Conservation (phyloP, 345 rosid genomes). For the Cardiospermum halicacabum region DNA sequence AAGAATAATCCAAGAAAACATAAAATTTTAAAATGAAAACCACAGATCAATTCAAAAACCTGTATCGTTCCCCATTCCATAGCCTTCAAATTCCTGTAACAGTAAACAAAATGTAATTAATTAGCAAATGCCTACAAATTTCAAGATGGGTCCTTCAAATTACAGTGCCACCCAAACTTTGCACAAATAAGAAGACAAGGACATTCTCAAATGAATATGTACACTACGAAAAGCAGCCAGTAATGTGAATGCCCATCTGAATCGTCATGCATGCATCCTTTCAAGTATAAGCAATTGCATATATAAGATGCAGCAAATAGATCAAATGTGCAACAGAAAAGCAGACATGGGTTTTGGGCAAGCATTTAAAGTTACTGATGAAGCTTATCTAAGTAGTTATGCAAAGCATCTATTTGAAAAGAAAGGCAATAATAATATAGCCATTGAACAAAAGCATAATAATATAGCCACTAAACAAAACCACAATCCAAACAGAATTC, state of each 20-base stretch:
- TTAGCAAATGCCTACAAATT: constrained; percentile 10
- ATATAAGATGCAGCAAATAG: not conserved
- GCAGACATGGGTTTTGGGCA: not conserved
- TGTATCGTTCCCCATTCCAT: constrained; percentile 65
- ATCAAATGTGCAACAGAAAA: not conserved
- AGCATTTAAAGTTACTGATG: not conserved
- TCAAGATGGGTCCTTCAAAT: not conserved
- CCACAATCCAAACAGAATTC: constrained; percentile 2
- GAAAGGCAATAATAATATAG: not conserved
- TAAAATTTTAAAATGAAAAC: not conserved
- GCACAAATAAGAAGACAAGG: not conserved
- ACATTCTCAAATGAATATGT: not conserved
- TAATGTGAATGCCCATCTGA: not conserved
- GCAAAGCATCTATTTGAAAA: not conserved
- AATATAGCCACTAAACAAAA: too few species aligned
- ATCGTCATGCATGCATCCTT: not conserved
- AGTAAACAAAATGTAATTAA: constrained; percentile 14
- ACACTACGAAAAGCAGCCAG: not conserved
- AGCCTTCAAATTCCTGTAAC: constrained; percentile 65
- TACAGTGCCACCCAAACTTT: not conserved
- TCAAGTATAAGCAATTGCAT: not conserved
- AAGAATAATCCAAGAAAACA: not conserved
- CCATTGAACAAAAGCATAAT: constrained; percentile 3
- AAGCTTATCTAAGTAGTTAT: not conserved
- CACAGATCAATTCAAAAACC: constrained; percentile 36